Conservation (phyloP, 441 rosid species). For the Manihot esculenta region DNA sequence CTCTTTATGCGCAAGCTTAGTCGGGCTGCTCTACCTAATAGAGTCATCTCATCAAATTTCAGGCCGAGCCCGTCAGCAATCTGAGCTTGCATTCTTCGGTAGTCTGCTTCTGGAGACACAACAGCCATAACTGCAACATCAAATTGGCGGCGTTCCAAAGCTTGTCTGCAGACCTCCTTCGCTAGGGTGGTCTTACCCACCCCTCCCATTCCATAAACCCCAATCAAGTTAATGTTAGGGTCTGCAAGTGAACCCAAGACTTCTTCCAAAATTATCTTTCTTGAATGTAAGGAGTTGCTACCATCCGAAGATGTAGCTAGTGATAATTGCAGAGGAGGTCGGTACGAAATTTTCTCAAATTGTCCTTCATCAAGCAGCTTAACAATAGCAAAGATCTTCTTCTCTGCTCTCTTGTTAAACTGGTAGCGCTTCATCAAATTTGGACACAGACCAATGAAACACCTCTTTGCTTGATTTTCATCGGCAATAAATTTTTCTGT, state of each 20-base stretch:
- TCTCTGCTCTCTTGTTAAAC: background rate
- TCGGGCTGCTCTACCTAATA: slow-evolving; percentile 18
- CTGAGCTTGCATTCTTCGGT: background rate
- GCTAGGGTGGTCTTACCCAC: background rate
- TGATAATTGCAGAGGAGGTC: background rate
- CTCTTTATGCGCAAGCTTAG: slow-evolving; percentile 9
- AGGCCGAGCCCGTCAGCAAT: slow-evolving; percentile 17
- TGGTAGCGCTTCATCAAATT: background rate
- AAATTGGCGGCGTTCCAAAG: background rate
- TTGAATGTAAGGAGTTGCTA: background rate
- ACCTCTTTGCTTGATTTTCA: background rate
- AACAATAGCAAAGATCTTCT: background rate
- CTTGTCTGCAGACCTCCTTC: background rate
- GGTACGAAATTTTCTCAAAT: background rate
- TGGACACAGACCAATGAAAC: background rate
- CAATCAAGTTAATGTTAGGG: background rate
- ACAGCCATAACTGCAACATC: background rate
- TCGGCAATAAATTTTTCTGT: background rate
- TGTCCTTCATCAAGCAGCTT: background rate
- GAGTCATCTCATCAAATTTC: slow-evolving; percentile 10
- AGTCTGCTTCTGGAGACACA: background rate
- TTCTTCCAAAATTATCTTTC: background rate
- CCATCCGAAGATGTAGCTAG: background rate
- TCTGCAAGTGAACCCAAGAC: background rate
- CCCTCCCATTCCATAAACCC: too few relatives aligned